Percentiles rank a stretch among this genome's conserved stretches.
phyloP scores from a whole-genome alignment of 2,329 filamentous ascomycete species.

The Hortaea werneckii region DNA sequence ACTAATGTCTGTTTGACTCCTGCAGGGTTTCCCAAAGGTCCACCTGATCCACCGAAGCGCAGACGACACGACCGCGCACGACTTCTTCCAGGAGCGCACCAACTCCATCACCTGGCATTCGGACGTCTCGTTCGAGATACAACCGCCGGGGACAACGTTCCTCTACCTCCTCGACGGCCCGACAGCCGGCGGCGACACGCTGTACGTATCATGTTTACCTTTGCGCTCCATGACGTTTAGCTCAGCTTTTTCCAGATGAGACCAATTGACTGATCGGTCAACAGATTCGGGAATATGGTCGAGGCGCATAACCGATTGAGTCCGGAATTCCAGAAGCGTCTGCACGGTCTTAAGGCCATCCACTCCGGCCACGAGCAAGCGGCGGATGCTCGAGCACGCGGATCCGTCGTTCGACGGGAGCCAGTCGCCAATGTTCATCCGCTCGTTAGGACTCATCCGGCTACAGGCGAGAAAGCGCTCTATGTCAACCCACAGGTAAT shows the following conservation, averaged over 20 bases:
- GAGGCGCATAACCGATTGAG: slow-evolving; percentile 75
- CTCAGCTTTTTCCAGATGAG: background rate
- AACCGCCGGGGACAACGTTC: slow-evolving; percentile 85
- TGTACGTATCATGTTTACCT: slow-evolving; percentile 36
- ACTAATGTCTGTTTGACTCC: no score
- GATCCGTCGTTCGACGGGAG: slow-evolving; percentile 63
- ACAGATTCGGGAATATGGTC: slow-evolving; percentile 62
- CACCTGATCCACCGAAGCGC: slow-evolving; percentile 69
- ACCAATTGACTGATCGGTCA: background rate
- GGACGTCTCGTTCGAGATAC: slow-evolving; percentile 77
- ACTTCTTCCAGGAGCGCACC: slow-evolving; percentile 59
- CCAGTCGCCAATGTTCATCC: slow-evolving; percentile 67
- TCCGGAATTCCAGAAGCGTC: slow-evolving; percentile 64
- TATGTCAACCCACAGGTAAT: slow-evolving; percentile 60
- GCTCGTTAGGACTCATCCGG: slow-evolving; percentile 68
- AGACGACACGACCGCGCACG: slow-evolving; percentile 48
- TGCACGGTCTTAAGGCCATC: slow-evolving; percentile 70
- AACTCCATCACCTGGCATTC: slow-evolving; percentile 56
- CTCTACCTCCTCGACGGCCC: slow-evolving; percentile 79
- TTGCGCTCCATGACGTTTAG: slow-evolving; percentile 33
- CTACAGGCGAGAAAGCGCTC: slow-evolving; percentile 71
- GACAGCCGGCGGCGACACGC: slow-evolving; percentile 68
- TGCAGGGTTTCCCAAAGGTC: slow-evolving; percentile 55
- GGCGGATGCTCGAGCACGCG: slow-evolving; percentile 54
- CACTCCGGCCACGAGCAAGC: slow-evolving; percentile 77